Conservation (phyloP, 176 grass and related monocot species). For the Triticum dicoccoides region DNA sequence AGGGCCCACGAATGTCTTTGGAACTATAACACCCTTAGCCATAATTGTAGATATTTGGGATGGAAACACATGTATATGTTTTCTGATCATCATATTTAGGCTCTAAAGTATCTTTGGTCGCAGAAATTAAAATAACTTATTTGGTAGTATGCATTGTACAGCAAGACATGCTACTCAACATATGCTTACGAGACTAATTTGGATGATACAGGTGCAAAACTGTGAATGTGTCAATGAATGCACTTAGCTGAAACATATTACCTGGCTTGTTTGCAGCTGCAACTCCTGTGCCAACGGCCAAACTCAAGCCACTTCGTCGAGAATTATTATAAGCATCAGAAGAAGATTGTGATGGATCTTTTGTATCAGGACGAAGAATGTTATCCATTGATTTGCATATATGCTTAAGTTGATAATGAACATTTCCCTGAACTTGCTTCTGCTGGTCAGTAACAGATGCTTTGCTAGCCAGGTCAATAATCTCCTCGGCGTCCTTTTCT, state of each 20-base stretch:
- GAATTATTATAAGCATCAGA: slow-evolving; percentile 37
- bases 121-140: neutral
- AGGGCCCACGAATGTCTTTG: neutral
- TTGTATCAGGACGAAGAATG: slow-evolving; percentile 56
- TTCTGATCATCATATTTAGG: neutral
- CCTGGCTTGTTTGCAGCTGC: slow-evolving; percentile 50
- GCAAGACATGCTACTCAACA: neutral
- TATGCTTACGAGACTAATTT: neutral
- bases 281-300: slow-evolving; percentile 51
- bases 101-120: neutral
- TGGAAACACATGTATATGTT: neutral
- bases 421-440: slow-evolving; percentile 88
- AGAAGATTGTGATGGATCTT: slow-evolving; percentile 16
- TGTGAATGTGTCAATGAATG: slow-evolving; percentile 2
- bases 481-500: slow-evolving; percentile 80
- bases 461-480: slow-evolving; percentile 81
- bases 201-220: neutral
- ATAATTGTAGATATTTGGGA: neutral
- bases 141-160: neutral
- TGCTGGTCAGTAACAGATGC: slow-evolving; percentile 72
- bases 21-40: neutral
- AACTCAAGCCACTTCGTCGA: slow-evolving; percentile 67
- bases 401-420: slow-evolving; percentile 71
- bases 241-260: slow-evolving; percentile 28
- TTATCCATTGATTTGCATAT: slow-evolving; percentile 65